Base-by-base conservation (phyloP, 139 green algal genomes). In the Pycnococcus provasolii region DNA sequence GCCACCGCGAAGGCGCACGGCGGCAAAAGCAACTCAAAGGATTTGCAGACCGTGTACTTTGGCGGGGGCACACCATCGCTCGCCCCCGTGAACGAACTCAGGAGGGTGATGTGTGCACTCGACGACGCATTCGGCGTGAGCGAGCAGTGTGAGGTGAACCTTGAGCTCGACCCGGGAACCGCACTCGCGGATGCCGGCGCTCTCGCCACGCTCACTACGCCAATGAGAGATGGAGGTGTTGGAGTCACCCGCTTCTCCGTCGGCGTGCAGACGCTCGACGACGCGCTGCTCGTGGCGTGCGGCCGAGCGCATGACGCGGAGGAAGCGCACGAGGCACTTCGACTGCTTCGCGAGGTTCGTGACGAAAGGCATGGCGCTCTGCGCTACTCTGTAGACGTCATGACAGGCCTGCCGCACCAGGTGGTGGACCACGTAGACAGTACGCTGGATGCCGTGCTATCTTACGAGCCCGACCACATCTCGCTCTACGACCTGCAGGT, bases 401-500 rank as follows among this genome's bases (percentile, higher is more conserved):
- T 76, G 42, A 42, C 51, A 54, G 90, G 89, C 1, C 78, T 98
- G 60, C 92, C 92, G 0, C 59, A 77, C 46, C 77, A 93, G 42
- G 83, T 60, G 1, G 40, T 61, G 48, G 77, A 82, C 11, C 7
- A 9, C 4, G 97, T 90, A 90, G 53, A 76, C 46, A 9, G 75
- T 13, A 84, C 80, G 1, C 62, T 98, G 64, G 9, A 77, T 5
- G 37, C 67, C 6, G 87, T 88, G 1, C 53, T 96, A 0, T 77
- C 66, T 3, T 77, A 79, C 1, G 46, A 40, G 9, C 88, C 92
- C 1, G 43, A 72, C 51, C 92, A 97, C 78, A 67, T 98, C 4
- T 95, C 87, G 4, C 80, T 92, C 11, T 98, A 98, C 69, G 92
- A 97, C 80, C 79, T 98, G 15, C 91, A 97, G 81, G 81, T 98